Percentiles rank a stretch among this genome's conserved stretches.
Evolutionary conservation across 2,329 filamentous ascomycete species (phyloP).

Genomic region (Aspergillus flavus): DNA sequence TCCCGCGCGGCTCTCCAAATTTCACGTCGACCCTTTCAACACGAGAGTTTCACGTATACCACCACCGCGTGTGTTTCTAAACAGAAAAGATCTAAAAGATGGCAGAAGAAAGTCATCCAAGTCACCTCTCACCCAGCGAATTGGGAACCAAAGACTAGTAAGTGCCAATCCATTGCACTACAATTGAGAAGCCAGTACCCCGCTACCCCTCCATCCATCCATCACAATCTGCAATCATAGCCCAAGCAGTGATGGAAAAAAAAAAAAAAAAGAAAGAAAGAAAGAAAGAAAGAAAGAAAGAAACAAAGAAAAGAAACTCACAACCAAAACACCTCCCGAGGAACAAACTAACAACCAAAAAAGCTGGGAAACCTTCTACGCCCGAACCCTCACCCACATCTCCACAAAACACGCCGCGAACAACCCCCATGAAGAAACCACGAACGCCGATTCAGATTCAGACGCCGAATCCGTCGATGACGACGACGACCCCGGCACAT

Average conservation of each 20-base stretch:
- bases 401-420: conserved; percentile 27
- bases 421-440: conserved; percentile 12
- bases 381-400: conserved; percentile 44
- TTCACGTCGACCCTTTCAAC: neutral
- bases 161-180: conserved; percentile 34
- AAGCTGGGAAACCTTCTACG: conserved; percentile 63
- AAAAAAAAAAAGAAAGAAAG: conserved; percentile 13
- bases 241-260: neutral
- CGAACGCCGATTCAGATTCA: conserved; percentile 38
- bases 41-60: neutral
- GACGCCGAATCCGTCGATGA: conserved; percentile 69
- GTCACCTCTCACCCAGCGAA: conserved; percentile 72
- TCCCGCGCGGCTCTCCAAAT: neutral
- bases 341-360: conserved; percentile 5
- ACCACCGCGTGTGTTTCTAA: neutral
- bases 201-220: conserved; percentile 14
- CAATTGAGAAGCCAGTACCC: conserved; percentile 11
- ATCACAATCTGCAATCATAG: neutral
- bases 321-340: too few species aligned
- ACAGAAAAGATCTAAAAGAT: conserved; percentile 15
- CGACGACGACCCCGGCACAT: conserved; percentile 74
- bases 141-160: conserved; percentile 93
- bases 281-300: neutral
- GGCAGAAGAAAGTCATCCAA: conserved; percentile 50
- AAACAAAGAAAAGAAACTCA: too few species aligned